A percentile compares a stretch with the other conserved stretches of the same genome.
These are phyloP conservation scores for Fusarium cicatricum DNA, from an alignment of 2,329 filamentous ascomycete genomes.

Conservation along the genomic window DNA sequence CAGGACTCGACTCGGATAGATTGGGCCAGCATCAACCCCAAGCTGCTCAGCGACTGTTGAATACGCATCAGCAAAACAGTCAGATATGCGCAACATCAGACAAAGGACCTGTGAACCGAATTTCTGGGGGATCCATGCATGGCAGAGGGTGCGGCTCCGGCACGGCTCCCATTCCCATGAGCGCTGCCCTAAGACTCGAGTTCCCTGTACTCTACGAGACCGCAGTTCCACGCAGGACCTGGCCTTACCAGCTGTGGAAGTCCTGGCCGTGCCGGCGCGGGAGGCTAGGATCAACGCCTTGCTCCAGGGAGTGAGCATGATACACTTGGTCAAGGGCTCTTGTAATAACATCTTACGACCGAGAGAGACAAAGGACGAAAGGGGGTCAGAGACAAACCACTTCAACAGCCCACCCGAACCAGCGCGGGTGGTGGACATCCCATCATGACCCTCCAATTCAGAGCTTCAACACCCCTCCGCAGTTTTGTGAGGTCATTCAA, in stretches of 20 bases:
- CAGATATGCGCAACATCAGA: background rate
- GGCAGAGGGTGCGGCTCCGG: slow-evolving; percentile 29
- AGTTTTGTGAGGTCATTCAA: slow-evolving; percentile 2
- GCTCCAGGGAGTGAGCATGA: slow-evolving; percentile 19
- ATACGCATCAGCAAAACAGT: background rate
- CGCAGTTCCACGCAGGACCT: slow-evolving; percentile 23
- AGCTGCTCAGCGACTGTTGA: background rate
- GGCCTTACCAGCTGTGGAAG: slow-evolving; percentile 30
- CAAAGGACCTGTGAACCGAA: background rate
- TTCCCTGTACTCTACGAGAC: slow-evolving; percentile 6
- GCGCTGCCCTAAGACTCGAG: slow-evolving; percentile 6
- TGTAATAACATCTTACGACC: slow-evolving; percentile 32
- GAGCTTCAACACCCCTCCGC: slow-evolving; percentile 2
- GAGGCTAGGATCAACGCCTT: slow-evolving; percentile 14
- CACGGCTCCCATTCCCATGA: slow-evolving; percentile 22
- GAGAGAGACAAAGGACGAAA: slow-evolving; percentile 11
- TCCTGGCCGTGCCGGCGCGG: slow-evolving; percentile 29
- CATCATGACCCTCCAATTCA: slow-evolving; percentile 3
- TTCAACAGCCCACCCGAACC: slow-evolving; percentile 18
- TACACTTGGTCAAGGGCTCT: slow-evolving; percentile 11
- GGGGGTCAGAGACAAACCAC: slow-evolving; percentile 21
- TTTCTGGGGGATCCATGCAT: slow-evolving; percentile 15
- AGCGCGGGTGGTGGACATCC: slow-evolving; percentile 7
- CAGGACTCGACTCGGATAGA: slow-evolving; percentile 2
- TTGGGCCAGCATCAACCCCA: background rate